phyloP scores from a whole-genome alignment of 2,329 filamentous ascomycete species.

The Cytospora piceae region DNA sequence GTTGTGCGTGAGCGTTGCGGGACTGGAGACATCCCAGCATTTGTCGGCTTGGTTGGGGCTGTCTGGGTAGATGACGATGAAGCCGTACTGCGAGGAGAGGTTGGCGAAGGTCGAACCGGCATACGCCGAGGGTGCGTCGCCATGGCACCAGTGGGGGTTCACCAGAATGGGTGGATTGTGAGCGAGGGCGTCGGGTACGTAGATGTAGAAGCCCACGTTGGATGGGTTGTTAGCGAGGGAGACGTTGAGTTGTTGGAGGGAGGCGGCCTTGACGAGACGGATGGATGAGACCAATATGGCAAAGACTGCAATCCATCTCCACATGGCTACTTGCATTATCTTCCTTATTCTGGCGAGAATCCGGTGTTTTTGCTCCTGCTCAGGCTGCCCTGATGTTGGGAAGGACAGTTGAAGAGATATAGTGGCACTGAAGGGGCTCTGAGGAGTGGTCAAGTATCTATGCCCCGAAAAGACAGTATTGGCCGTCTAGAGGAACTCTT shows the following conservation, averaged over 20 bases:
- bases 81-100: constrained; percentile 57
- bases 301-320: neutral
- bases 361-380: neutral
- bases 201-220: constrained; percentile 57
- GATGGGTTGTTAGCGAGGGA: constrained; percentile 52
- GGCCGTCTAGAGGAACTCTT: neutral
- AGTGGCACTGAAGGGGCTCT: neutral
- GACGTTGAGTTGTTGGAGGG: constrained; percentile 35
- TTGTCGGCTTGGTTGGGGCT: constrained; percentile 44
- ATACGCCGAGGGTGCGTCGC: constrained; percentile 55
- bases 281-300: constrained; percentile 4
- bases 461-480: neutral
- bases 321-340: neutral
- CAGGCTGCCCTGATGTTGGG: neutral
- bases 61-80: constrained; percentile 51
- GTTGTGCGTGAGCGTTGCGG: constrained; percentile 51
- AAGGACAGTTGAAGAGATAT: neutral
- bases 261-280: constrained; percentile 31
- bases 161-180: constrained; percentile 56
- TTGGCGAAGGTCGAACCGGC: constrained; percentile 55
- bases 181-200: constrained; percentile 48
- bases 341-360: neutral
- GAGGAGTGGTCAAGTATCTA: neutral
- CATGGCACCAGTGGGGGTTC: constrained; percentile 61
- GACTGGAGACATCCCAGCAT: constrained; percentile 64